Conservation (phyloP, 345 rosid genomes). For the Atalantia buxifolia region DNA sequence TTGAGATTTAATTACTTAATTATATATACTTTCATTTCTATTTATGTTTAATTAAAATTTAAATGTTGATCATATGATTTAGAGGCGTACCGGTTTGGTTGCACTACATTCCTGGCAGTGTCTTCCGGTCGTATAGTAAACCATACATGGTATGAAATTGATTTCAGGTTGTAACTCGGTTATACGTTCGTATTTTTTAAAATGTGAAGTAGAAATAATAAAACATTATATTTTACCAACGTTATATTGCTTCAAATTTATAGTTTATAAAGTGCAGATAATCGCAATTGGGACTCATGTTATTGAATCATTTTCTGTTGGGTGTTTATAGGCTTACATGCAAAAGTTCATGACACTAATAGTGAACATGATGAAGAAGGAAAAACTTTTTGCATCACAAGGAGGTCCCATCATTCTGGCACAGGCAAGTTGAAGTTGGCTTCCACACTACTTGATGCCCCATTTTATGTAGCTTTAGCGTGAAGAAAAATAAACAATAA, state of each 20-base stretch:
- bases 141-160: conserved; percentile 66
- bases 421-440: conserved; percentile 41
- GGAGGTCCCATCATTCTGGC: conserved; percentile 97
- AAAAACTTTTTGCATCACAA: conserved; percentile 89
- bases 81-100: conserved; percentile 94
- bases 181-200: too few species aligned
- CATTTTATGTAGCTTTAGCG: neutral
- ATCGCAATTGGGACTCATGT: too few species aligned
- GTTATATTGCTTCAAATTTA: too few species aligned
- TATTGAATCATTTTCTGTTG: neutral
- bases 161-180: neutral
- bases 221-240: neutral
- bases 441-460: neutral
- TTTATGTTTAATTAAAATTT: neutral
- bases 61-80: conserved; percentile 8
- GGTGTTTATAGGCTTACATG: conserved; percentile 63
- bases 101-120: conserved; percentile 82
- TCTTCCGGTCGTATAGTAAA: conserved; percentile 67
- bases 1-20: too few species aligned
- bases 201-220: too few species aligned
- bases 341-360: conserved; percentile 68
- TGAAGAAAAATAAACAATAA: neutral
- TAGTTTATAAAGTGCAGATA: too few species aligned
- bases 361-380: conserved; percentile 76
- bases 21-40: neutral